Percentiles rank a stretch among this genome's conserved stretches.
Evolutionary conservation across 306 rosid genomes (phyloP).

Genomic region (Canavalia ensiformis): DNA sequence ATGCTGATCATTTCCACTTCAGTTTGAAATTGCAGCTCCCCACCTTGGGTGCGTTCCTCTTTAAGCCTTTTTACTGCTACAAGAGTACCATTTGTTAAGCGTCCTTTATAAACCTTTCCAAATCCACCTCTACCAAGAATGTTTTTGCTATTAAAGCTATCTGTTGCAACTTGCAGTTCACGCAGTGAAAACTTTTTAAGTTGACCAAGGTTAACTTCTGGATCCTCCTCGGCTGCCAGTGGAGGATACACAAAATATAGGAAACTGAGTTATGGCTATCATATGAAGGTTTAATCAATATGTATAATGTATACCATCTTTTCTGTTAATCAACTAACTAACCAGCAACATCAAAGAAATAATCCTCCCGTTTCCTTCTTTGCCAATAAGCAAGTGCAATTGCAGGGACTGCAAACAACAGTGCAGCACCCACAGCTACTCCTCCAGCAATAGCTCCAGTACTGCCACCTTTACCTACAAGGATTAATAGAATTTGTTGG

Average conservation of each 20-base stretch:
- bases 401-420: conserved; percentile 89
- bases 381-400: conserved; percentile 84
- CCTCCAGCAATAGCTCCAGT: conserved; percentile 97
- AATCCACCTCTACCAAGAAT: conserved; percentile 94
- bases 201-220: conserved; percentile 92
- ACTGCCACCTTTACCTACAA: conserved; percentile 65
- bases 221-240: conserved; percentile 88
- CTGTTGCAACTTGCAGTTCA: conserved; percentile 92
- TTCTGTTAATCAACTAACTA: conserved; percentile 59
- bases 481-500: conserved; percentile 26
- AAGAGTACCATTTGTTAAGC: conserved; percentile 79
- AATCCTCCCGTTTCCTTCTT: conserved; percentile 72
- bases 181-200: conserved; percentile 87
- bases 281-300: not conserved
- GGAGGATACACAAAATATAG: conserved; percentile 34
- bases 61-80: conserved; percentile 96
- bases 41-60: conserved; percentile 83
- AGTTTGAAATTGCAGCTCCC: conserved; percentile 89
- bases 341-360: conserved; percentile 97
- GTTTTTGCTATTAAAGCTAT: conserved; percentile 72
- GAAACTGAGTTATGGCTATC: conserved; percentile 38
- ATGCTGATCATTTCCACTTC: conserved; percentile 58
- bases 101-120: conserved; percentile 94
- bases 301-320: not conserved
- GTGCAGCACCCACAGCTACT: conserved; percentile 93